phyloP scores from a whole-genome alignment of 805 yeast species.

The Torulaspora indica region DNA sequence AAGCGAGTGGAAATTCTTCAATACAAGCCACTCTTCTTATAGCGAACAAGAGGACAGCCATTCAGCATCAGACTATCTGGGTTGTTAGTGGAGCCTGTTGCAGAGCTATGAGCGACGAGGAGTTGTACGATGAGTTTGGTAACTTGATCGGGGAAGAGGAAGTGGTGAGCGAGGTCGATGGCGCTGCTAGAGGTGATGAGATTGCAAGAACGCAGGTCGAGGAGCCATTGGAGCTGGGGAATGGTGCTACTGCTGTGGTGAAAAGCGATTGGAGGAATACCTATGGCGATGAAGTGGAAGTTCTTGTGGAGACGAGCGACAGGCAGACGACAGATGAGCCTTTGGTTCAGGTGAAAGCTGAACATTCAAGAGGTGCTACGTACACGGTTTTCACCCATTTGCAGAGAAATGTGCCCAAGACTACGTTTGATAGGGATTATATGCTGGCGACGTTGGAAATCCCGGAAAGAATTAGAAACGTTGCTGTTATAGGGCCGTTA shows the following conservation, averaged over 20 bases:
- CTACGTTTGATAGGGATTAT: conserved; percentile 59
- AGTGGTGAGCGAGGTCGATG: conserved; percentile 3
- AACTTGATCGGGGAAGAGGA: conserved; percentile 19
- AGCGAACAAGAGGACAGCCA: background rate
- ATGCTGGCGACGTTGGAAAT: conserved; percentile 45
- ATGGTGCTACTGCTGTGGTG: background rate
- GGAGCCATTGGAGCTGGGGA: conserved; percentile 1
- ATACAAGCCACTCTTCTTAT: background rate
- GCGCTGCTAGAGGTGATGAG: background rate
- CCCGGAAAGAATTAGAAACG: conserved; percentile 66
- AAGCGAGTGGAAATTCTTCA: conserved; percentile 3
- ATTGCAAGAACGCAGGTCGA: background rate
- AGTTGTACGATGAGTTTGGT: conserved; percentile 66
- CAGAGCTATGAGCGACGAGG: conserved; percentile 44
- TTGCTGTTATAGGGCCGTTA: conserved; percentile 73
- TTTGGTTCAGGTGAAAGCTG: conserved; percentile 50
- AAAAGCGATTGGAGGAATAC: background rate
- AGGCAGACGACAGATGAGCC: conserved; percentile 56
- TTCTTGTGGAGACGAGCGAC: conserved; percentile 52
- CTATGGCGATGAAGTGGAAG: conserved; percentile 62
- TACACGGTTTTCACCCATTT: conserved; percentile 19
- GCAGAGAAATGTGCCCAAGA: conserved; percentile 46
- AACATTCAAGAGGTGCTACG: conserved; percentile 34
- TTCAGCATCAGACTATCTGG: background rate
- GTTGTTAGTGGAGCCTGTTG: background rate